Conservation (phyloP, 345 rosid species). For the Euphorbia pulcherrima region DNA sequence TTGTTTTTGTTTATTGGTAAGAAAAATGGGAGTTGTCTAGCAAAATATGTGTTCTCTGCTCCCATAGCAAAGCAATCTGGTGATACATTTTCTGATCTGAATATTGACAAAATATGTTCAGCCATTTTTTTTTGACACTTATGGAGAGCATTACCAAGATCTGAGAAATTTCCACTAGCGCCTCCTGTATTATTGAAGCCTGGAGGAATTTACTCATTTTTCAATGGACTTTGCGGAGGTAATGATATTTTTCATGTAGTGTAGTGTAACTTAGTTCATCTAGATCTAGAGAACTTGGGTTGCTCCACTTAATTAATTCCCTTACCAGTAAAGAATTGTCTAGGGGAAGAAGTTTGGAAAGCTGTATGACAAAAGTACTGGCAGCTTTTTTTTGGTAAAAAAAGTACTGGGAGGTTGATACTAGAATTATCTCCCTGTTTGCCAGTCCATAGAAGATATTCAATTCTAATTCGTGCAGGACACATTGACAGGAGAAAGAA, state of each 20-base stretch:
- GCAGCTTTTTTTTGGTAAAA: too few relatives aligned
- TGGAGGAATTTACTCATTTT: slow-evolving; percentile 76
- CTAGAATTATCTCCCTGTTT: slow-evolving; percentile 78
- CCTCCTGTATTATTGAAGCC: slow-evolving; percentile 58
- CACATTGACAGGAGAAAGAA: too few relatives aligned
- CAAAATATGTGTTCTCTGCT: not conserved
- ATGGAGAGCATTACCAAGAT: slow-evolving; percentile 83
- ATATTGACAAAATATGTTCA: slow-evolving; percentile 21
- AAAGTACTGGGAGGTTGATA: too few relatives aligned
- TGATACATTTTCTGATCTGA: slow-evolving; percentile 2
- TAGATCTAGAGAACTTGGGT: slow-evolving; percentile 78
- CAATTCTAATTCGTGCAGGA: too few relatives aligned
- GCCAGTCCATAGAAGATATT: slow-evolving; percentile 51
- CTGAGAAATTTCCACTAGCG: slow-evolving; percentile 75
- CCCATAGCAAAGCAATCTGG: not conserved
- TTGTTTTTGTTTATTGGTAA: too few relatives aligned
- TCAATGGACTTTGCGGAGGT: slow-evolving; percentile 87
- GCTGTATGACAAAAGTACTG: slow-evolving; percentile 86
- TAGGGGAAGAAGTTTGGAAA: slow-evolving; percentile 86
- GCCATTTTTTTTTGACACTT: slow-evolving; percentile 83
- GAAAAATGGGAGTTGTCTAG: not conserved
- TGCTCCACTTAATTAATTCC: slow-evolving; percentile 67
- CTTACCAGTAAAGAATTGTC: slow-evolving; percentile 80
- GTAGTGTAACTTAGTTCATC: slow-evolving; percentile 72
- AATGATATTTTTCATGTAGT: slow-evolving; percentile 87